Evolutionary conservation across 257 asterid species (phyloP), one percentile per base, ranked within the genome.

Genomic region (Solanum dulcamara): DNA sequence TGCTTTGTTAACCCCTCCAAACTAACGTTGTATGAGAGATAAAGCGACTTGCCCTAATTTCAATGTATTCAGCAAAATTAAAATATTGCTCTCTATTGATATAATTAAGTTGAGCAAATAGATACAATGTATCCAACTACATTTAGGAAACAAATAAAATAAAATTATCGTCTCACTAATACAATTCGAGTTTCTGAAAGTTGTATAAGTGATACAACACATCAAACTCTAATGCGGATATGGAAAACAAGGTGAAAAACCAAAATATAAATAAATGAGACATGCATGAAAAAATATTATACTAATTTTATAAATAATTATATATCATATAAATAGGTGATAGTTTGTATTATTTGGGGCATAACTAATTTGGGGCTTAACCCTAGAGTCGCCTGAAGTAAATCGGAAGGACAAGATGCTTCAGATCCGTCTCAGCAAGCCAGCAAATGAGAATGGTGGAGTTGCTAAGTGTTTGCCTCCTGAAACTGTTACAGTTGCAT

Each of bases 341-440:
- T n/a, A 9, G 66, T 57, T 57, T 57, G 13, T 22, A 22, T 57
- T 57, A 57, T 57, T 10, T 57, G 12, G 4, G 24, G 60, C 22
- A 48, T 48, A 48, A 48, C 53, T 13, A 48, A 0, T 48, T 13
- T 51, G n/a, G 3, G 59, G 26, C 28, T 7, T 22, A 8, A 55
- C 64, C 66, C 66, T 57, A 57, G 26, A 57, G n/a, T 7, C 66
- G 66, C 30, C 7, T 57, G 66, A 9, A 57, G 66, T 57, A 57
- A 1, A 10, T 57, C 66, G 30, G 60, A 10, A 57, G 26, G n/a
- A n/a, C n/a, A 62, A 90, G 90, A 97, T 97, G 99, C 92, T 97
- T 87, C 99, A 93, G 93, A 97, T 97, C 86, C 93, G 97, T 77
- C 98, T 95, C n/a, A 93, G 95, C 94, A 97, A 95, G 89, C 99